phyloP scores from a whole-genome alignment of 805 yeast species.

The Teunomyces barrocoloradensis region DNA sequence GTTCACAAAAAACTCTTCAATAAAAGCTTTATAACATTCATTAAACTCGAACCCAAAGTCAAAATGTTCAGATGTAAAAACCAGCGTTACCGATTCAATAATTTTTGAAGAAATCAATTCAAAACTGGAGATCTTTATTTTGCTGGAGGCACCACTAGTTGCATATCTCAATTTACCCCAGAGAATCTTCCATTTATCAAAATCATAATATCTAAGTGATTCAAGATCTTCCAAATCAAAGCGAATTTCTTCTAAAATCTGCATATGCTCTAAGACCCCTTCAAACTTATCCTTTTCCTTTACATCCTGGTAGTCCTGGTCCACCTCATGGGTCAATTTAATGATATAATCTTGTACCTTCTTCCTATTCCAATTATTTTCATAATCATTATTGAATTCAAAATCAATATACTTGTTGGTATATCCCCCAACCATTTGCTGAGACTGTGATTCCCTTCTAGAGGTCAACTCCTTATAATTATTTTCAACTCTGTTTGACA shows the following conservation, averaged over 20 bases:
- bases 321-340: conserved; percentile 22
- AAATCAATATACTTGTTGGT: conserved; percentile 26
- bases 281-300: conserved; percentile 15
- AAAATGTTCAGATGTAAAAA: conserved; percentile 26
- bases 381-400: conserved; percentile 30
- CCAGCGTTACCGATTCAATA: conserved; percentile 38
- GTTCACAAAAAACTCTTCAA: conserved; percentile 32
- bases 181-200: conserved; percentile 37
- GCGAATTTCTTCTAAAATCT: conserved; percentile 14
- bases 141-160: conserved; percentile 11
- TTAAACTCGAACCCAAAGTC: conserved; percentile 23
- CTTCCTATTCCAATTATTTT: conserved; percentile 15
- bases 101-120: conserved; percentile 73
- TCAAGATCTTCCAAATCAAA: conserved; percentile 7
- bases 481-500: conserved; percentile 18
- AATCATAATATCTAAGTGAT: conserved; percentile 7
- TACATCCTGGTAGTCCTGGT: conserved; percentile 21
- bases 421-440: conserved; percentile 12
- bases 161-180: conserved; percentile 20
- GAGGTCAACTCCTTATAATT: conserved; percentile 7
- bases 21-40: conserved; percentile 45
- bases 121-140: conserved; percentile 56
- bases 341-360: conserved; percentile 15
- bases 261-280: conserved; percentile 15
- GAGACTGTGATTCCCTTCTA: conserved; percentile 23